Percentiles rank a stretch among this genome's conserved stretches.
Conservation (phyloP, 495 filamentous ascomycete genomes). For the Penicillium canariense region DNA sequence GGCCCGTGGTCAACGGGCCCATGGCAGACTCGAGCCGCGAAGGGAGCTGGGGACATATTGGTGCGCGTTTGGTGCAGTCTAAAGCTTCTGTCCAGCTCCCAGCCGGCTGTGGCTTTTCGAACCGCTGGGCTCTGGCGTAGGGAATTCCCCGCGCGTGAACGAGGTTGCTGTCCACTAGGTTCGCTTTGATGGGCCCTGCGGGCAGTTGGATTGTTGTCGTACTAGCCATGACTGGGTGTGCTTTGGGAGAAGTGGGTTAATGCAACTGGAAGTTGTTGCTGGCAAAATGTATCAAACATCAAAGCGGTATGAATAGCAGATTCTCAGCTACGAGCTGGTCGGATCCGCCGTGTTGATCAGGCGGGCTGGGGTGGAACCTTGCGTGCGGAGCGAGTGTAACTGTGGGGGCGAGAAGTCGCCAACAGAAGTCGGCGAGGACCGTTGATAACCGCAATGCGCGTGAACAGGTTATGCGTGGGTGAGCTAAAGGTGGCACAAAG, state of each 20-base stretch:
- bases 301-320: too few species aligned
- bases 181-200: conserved; percentile 2
- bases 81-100: background rate
- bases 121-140: conserved; percentile 11
- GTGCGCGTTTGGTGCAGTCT: background rate
- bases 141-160: conserved; percentile 11
- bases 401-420: background rate
- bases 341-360: background rate
- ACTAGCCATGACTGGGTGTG: background rate
- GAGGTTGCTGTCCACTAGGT: background rate
- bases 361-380: background rate
- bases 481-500: too few species aligned
- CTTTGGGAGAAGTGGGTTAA: background rate
- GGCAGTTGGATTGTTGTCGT: background rate
- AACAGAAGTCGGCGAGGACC: background rate
- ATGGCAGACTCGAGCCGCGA: conserved; percentile 11
- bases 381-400: background rate
- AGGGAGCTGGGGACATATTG: conserved; percentile 14
- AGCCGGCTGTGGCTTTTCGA: conserved; percentile 4
- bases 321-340: background rate
- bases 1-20: conserved; percentile 6
- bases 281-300: too few species aligned
- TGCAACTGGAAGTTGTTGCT: too few species aligned
- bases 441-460: background rate
- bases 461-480: too few species aligned